A percentile compares a stretch with the other conserved stretches of the same genome.
Evolutionary conservation across 2,329 filamentous ascomycete genomes (phyloP).

Genomic region (Penicillium sumatraense): DNA sequence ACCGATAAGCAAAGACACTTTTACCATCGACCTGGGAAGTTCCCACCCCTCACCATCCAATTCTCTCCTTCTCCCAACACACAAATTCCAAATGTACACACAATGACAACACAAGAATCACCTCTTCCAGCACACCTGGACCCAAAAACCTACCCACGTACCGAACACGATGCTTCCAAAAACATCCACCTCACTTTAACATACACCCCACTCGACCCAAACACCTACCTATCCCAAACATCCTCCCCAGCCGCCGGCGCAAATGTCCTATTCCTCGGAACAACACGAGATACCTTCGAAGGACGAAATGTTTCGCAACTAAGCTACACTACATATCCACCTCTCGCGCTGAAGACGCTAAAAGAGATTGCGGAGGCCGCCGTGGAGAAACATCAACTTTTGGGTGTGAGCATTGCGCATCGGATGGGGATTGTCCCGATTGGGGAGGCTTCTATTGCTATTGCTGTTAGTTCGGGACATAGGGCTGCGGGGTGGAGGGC

Average conservation of each 20-base stretch:
- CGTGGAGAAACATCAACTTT: constrained; percentile 65
- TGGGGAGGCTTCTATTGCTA: constrained; percentile 90
- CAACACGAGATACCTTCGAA: constrained; percentile 50
- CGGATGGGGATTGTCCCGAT: constrained; percentile 84
- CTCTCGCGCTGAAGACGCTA: constrained; percentile 48
- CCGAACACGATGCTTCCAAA: constrained; percentile 29
- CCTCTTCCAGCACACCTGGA: constrained; percentile 38
- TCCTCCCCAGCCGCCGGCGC: constrained; percentile 49
- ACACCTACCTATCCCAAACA: constrained; percentile 38
- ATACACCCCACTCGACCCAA: constrained; percentile 45
- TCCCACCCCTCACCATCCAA: background rate
- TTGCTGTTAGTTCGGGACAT: constrained; percentile 83
- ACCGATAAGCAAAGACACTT: constrained; percentile 19
- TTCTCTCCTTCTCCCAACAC: too few species aligned
- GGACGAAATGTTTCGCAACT: constrained; percentile 46
- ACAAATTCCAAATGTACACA: constrained; percentile 4
- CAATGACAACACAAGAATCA: constrained; percentile 18
- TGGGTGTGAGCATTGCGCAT: constrained; percentile 79
- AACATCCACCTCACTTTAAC: constrained; percentile 50
- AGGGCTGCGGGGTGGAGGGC: constrained; percentile 83
- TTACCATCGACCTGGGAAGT: background rate
- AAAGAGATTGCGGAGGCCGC: constrained; percentile 45
- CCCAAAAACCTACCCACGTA: constrained; percentile 47
- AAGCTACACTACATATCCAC: constrained; percentile 51
- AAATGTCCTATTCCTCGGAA: constrained; percentile 53